Conservation (phyloP, 306 rosid genomes). For the Vigna trinervia region DNA sequence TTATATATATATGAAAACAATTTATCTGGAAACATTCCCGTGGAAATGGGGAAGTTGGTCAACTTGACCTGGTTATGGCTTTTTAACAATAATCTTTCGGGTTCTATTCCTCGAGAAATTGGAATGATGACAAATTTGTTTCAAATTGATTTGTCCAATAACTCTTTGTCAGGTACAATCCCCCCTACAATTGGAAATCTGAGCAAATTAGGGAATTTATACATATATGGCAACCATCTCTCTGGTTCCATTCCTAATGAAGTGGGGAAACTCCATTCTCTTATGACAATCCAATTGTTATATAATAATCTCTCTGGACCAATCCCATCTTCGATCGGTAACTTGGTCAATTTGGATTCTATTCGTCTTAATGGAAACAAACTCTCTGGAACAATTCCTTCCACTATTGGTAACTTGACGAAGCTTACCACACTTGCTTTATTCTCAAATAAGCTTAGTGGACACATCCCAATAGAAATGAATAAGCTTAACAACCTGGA, state of each 20-base stretch:
- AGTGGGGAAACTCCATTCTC: neutral
- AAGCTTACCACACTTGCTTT: neutral
- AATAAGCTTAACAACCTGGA: neutral
- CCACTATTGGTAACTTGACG: slow-evolving; percentile 16
- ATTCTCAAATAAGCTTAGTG: neutral
- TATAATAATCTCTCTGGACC: neutral
- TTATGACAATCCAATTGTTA: neutral
- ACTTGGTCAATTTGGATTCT: neutral
- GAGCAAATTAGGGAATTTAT: neutral
- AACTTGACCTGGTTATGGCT: fast-evolving
- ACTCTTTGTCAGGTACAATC: slow-evolving; percentile 21
- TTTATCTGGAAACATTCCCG: neutral
- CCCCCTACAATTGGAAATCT: slow-evolving; percentile 23
- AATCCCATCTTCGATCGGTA: neutral
- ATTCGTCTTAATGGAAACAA: neutral
- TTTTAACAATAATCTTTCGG: neutral
- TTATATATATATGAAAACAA: neutral
- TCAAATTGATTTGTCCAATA: neutral
- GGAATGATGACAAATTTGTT: neutral
- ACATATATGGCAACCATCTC: neutral
- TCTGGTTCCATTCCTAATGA: slow-evolving; percentile 22
- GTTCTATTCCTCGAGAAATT: slow-evolving; percentile 32
- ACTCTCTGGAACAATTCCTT: slow-evolving; percentile 4
- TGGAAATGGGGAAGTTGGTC: neutral
- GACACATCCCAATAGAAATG: slow-evolving; percentile 16